Evolutionary conservation across 2,329 filamentous ascomycete genomes (phyloP), one percentile per base, ranked within the genome.

Genomic region (Sporothrix pallida): DNA sequence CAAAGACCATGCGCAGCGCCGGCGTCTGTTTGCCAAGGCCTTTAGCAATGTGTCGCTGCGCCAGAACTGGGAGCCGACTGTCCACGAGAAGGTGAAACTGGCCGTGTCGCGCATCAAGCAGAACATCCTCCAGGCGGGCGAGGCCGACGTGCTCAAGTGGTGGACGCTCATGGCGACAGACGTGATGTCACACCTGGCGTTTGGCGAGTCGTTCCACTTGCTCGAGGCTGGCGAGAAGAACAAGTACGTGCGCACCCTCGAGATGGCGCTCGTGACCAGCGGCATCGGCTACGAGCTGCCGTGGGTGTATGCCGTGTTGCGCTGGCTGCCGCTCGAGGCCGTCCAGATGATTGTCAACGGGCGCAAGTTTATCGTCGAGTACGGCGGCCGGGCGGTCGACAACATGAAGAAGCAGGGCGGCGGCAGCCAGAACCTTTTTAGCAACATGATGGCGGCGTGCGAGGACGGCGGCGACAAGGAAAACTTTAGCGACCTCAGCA

Each of bases 361-460:
- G 8, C 20, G 54, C 20, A 26, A 23, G 10, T 58, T 26, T 13
- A 58, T 58, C 23, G 4, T 13, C 54, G 54, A 58, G 20, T 58
- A 58, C 20, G 54, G 54, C 10, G 54, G 54, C 9, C 12, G 13
- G 7, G 54, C 54, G 8, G 54, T 58, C 8, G 54, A 58, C 20
- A 58, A 58, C n/a, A 26, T 58, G 54, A 10, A 15, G 9, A 26
- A 26, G 8, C 20, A 13, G n/a, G 54, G 54, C 54, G 23, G 54
- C 9, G 20, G 20, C 20, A 13, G 54, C 20, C 54, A 58, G 54
- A 58, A 58, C 20, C 54, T 58, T 1, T 58, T 58, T 15, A 15
- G 54, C 20, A 58, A 58, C 54, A 58, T 58, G 54, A 26, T 58
- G 54, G 54, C 54, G 20, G 54, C 54, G 12, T 58, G 54, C 20